phyloP scores from a whole-genome alignment of 2,329 filamentous ascomycete genomes.

The Stemphylium beticola region DNA sequence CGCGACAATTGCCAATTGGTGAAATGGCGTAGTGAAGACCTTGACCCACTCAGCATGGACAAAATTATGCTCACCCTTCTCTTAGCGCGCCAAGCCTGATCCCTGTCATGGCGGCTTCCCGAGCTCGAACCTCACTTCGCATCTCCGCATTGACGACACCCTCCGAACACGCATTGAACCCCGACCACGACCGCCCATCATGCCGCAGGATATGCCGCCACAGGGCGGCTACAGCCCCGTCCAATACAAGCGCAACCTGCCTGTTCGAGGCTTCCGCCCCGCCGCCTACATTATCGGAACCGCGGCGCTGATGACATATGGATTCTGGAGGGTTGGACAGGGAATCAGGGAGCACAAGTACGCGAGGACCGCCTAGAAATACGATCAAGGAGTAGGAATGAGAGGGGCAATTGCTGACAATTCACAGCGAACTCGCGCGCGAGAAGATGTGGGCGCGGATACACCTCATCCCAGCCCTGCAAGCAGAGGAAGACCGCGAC shows the following conservation, averaged over 20 bases:
- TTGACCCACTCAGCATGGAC: constrained; percentile 30
- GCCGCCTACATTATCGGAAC: constrained; percentile 77
- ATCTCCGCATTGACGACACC: constrained; percentile 33
- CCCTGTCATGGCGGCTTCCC: constrained; percentile 29
- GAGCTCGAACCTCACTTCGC: constrained; percentile 34
- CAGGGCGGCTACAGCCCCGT: constrained; percentile 92
- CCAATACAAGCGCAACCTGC: constrained; percentile 98
- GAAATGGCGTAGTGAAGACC: constrained; percentile 7
- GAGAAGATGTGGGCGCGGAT: constrained; percentile 99
- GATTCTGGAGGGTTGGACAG: constrained; percentile 84
- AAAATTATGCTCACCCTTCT: constrained; percentile 34
- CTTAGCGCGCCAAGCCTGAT: constrained; percentile 36
- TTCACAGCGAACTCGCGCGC: constrained; percentile 80
- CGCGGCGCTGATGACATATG: constrained; percentile 81
- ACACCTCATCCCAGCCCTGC: constrained; percentile 88
- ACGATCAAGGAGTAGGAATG: neutral
- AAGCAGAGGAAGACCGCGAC: constrained; percentile 96
- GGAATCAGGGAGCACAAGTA: constrained; percentile 93
- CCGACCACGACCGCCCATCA: constrained; percentile 56
- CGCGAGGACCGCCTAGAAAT: constrained; percentile 39
- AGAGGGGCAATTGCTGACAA: constrained; percentile 23
- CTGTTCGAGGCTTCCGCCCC: constrained; percentile 87
- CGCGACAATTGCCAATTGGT: neutral
- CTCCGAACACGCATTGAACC: constrained; percentile 37
- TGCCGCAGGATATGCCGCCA: constrained; percentile 99